phyloP scores from a whole-genome alignment of 176 grass and related monocot genomes.

The Eragrostis nindensis region DNA sequence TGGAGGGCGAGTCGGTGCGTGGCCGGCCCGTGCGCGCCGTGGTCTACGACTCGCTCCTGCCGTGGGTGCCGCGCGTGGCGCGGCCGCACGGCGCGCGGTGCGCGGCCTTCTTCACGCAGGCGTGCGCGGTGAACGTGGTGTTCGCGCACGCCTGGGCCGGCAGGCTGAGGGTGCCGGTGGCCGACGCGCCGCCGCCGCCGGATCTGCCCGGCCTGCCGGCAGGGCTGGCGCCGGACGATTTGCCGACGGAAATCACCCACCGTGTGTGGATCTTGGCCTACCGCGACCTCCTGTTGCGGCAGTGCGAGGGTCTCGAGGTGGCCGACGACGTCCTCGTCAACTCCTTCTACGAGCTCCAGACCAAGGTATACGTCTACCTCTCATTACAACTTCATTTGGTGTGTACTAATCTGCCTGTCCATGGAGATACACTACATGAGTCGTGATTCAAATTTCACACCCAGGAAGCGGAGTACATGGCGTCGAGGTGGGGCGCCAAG shows the following conservation, averaged over 20 bases:
- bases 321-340: constrained; percentile 70
- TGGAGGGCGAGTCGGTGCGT: constrained; percentile 45
- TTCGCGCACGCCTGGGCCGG: constrained; percentile 52
- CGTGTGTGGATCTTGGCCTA: background rate
- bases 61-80: constrained; percentile 53
- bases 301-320: constrained; percentile 52
- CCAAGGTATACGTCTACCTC: constrained; percentile 11
- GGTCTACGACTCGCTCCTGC: constrained; percentile 70
- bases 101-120: constrained; percentile 65
- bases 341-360: constrained; percentile 63
- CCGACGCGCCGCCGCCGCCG: background rate
- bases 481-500: constrained; percentile 8
- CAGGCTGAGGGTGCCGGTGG: constrained; percentile 26
- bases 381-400: too few species aligned
- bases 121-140: constrained; percentile 51
- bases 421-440: too few species aligned
- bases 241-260: constrained; percentile 47
- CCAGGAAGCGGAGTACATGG: constrained; percentile 41
- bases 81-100: constrained; percentile 24
- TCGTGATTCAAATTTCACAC: too few species aligned
- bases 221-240: constrained; percentile 31
- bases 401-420: background rate
- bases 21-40: constrained; percentile 47
- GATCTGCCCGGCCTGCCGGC: constrained; percentile 46
- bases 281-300: constrained; percentile 45